Evolutionary conservation across 78 protist genomes (phyloP).

Genomic region (Creolimax fragrantissima): DNA sequence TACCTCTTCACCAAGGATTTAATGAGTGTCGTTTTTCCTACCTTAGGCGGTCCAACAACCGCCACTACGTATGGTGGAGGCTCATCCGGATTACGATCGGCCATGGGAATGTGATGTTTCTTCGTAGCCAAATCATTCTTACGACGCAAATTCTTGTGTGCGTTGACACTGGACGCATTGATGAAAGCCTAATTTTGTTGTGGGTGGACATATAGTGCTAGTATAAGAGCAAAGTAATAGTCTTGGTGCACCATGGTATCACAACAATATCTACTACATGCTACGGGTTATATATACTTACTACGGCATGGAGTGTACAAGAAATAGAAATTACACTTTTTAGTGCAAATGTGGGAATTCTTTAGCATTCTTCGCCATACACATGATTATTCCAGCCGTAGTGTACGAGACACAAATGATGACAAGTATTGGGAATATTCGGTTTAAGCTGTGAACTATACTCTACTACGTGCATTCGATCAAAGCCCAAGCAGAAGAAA

Average conservation of each 20-base stretch:
- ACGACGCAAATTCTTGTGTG: not conserved
- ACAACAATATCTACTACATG: too few relatives aligned
- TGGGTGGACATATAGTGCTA: not conserved
- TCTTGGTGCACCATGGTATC: too few relatives aligned
- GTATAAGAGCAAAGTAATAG: not conserved
- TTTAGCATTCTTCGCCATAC: too few relatives aligned
- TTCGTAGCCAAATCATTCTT: constrained; percentile 1
- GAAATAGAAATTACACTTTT: not conserved
- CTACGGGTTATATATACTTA: too few relatives aligned
- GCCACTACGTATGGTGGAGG: constrained; percentile 85
- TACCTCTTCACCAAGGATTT: constrained; percentile 88
- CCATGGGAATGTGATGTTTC: constrained; percentile 62
- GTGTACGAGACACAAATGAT: too few relatives aligned
- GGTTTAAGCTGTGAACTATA: too few relatives aligned
- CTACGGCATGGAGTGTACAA: not conserved
- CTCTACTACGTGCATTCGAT: too few relatives aligned
- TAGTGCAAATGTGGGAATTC: not conserved
- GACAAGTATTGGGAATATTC: too few relatives aligned
- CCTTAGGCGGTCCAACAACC: constrained; percentile 89
- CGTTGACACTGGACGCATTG: constrained; percentile 5
- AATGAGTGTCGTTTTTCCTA: constrained; percentile 94
- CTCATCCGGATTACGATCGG: constrained; percentile 61
- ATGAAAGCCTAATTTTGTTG: not conserved
- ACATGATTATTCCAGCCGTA: too few relatives aligned
- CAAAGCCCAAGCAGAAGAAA: too few relatives aligned